Base-by-base conservation (phyloP, 2,329 filamentous ascomycete species). In the Neonectria hederae region DNA sequence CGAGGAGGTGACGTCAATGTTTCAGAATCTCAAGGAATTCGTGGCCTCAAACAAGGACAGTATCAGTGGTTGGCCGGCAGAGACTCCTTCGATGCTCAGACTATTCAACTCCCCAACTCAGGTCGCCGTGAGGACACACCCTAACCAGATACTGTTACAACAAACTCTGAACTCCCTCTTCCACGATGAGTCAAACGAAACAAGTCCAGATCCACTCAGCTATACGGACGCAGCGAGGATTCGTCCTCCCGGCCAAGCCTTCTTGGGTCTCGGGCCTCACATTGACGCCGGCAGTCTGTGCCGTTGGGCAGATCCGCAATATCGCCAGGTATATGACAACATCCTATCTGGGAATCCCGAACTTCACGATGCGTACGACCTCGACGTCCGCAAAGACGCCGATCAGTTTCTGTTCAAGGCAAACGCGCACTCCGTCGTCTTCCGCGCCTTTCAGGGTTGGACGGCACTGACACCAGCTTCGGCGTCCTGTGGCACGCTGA, bases 281-380 rank as follows among this genome's bases (percentile, higher is more conserved):
- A 81, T 82, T 42, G 80, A 83, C 63, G 81, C 79, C 2, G 80
- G 81, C 19, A 80, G 77, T 60, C 71, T 83, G 21, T 77, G 74
- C 52, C 79, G 81, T 5, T 82, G 81, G 81, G 79, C 77, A 7
- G 79, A 82, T 45, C 66, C 75, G 3, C 65, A 69, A 3, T 82
- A 82, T 59, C 76, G 76, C 45, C 69, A 74, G 21, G 75, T 76
- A 4, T 83, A 82, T 64, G 61, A 68, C 10, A 49, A 69, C 10
- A 77, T 83, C 53, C 79, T 80, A 62, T 74, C 75, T 1, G 80
- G 81, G 0, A 59, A 65, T 4, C 79, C 78, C 4, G 76, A 79
- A 54, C 40, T 69, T 0, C 75, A 79, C 57, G 79, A 82, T 62
- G 65, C 71, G 2, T 82, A 78, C 61, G 76, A 82, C 62, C 70